Evolutionary conservation across 805 yeast genomes (phyloP), one percentile per base, ranked within the genome.

Genomic region (Metschnikowia koreensis): DNA sequence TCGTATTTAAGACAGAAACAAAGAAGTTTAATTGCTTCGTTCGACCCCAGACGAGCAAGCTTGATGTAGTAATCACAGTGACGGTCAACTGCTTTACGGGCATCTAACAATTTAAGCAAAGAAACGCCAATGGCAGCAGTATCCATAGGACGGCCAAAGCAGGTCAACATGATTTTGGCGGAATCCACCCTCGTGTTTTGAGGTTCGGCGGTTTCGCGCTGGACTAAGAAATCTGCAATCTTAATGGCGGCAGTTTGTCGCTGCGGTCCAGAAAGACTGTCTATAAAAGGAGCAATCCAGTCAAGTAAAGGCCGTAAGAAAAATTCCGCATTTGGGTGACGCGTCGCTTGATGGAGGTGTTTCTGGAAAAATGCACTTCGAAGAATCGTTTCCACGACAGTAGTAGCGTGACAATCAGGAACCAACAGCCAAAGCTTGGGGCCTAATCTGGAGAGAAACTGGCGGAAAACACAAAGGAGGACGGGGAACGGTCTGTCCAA

Each of bases 311-410:
- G 83, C 34, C 66, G 66, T 11, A 63, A 54, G 1, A 47, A 16
- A 48, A 66, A 13, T 64, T 55, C 42, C 53, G 44, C 17, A 3
- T 58, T 60, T 47, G 41, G 39, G 15, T 11, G 17, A 10, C 33
- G 22, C 13, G 48, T 22, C 1, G 60, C 52, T 7, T 39, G 42
- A 6, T 55, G 55, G 29, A 84, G 61, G 47, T 65, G 69, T 15
- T 66, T 67, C 0, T 70, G 60, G 57, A 74, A 82, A 44, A 72
- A 67, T 1, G 84, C 82, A 58, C 80, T 83, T 16, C 79, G 78
- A 44, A 86, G 74, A 1, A 86, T 71, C 15, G 82, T 75, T 56
- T 86, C 91, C 47, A 87, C 65, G 41, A 84, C 70, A 53, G 82
- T 83, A 29, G 73, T 75, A 53, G 78, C 80, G 2, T 80, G 79